Evolutionary conservation across 345 rosid genomes (phyloP).

Genomic region (Citrus inodora): DNA sequence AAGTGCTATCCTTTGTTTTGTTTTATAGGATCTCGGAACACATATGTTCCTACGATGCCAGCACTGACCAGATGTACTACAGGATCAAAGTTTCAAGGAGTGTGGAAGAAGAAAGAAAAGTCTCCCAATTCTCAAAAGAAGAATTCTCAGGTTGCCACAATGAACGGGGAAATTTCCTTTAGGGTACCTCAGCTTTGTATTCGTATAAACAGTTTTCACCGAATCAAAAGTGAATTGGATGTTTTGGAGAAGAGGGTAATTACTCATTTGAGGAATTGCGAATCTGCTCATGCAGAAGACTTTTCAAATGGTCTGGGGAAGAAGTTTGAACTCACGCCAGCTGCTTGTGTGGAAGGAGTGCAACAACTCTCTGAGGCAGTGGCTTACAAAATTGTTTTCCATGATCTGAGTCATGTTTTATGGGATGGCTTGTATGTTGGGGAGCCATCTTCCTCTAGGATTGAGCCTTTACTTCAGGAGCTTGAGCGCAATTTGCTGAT

Average conservation of each 20-base stretch:
- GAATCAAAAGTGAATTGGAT: constrained; percentile 69
- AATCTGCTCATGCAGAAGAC: constrained; percentile 82
- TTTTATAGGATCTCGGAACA: constrained; percentile 62
- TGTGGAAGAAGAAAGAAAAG: constrained; percentile 95
- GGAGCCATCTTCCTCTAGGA: constrained; percentile 68
- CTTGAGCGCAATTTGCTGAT: constrained; percentile 61
- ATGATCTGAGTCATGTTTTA: constrained; percentile 68
- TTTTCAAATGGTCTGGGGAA: constrained; percentile 77
- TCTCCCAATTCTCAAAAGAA: constrained; percentile 56
- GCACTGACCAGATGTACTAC: constrained; percentile 80
- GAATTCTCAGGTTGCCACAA: constrained; percentile 67
- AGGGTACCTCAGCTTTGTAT: constrained; percentile 73
- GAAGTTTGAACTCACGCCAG: constrained; percentile 81
- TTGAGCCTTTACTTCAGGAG: constrained; percentile 70
- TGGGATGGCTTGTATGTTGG: constrained; percentile 95
- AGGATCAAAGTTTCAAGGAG: constrained; percentile 85
- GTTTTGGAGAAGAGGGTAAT: constrained; percentile 76
- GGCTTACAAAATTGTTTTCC: constrained; percentile 78
- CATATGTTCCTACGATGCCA: constrained; percentile 90
- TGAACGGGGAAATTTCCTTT: constrained; percentile 61
- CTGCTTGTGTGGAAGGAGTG: constrained; percentile 83
- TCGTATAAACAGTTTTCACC: constrained; percentile 79
- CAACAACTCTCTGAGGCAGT: constrained; percentile 85
- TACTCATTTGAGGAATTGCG: constrained; percentile 90
- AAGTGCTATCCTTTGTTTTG: constrained; percentile 16